These are phyloP conservation scores for Curvularia lunata DNA, from an alignment of 2,329 filamentous ascomycete genomes.

Conservation along the genomic window DNA sequence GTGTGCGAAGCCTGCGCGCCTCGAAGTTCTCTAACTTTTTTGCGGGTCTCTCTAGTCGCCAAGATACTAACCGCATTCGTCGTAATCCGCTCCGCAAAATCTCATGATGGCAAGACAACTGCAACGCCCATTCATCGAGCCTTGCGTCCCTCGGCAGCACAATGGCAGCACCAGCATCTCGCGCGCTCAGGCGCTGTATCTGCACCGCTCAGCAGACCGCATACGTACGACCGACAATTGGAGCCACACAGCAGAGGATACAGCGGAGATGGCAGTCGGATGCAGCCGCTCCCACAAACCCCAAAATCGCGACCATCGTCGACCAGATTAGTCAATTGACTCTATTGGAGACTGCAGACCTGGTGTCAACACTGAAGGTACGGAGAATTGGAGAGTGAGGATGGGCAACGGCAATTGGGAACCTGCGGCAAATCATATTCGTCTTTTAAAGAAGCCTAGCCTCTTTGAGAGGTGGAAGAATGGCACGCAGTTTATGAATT, in stretches of 20 bases:
- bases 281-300: constrained; percentile 68
- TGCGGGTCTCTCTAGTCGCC: constrained; percentile 27
- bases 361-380: constrained; percentile 96
- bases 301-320: constrained; percentile 93
- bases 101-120: constrained; percentile 30
- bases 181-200: constrained; percentile 54
- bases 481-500: neutral
- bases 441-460: neutral
- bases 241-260: constrained; percentile 45
- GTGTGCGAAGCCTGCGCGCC: constrained; percentile 16
- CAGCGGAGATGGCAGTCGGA: constrained; percentile 87
- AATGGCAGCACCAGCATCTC: constrained; percentile 56
- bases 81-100: constrained; percentile 39
- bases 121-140: constrained; percentile 26
- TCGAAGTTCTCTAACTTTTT: constrained; percentile 36
- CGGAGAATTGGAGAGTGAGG: constrained; percentile 10
- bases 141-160: constrained; percentile 22
- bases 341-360: constrained; percentile 92
- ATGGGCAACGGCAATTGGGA: neutral
- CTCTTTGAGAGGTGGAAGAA: neutral
- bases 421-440: neutral
- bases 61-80: constrained; percentile 36
- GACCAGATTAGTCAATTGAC: constrained; percentile 99
- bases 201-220: constrained; percentile 41
- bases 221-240: constrained; percentile 41